Base-by-base conservation (phyloP, 768 basidiomycete genomes). In the Lactarius tabidus region DNA sequence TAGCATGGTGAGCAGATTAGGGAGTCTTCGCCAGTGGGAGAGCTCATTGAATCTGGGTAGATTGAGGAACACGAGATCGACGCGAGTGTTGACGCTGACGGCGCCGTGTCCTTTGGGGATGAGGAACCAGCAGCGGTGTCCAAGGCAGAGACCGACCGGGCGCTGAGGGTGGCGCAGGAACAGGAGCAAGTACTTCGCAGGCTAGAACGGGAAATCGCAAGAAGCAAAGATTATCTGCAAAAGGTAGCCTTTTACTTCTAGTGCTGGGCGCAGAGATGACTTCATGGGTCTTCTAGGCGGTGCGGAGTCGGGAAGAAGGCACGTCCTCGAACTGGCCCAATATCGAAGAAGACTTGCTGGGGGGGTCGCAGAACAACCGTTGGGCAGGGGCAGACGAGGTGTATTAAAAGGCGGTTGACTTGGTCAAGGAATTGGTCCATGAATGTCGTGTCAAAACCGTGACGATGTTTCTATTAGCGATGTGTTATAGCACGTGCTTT, bases 11-110 rank as follows among this genome's bases (percentile, higher is more conserved):
- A 71, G 31, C 12, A 31, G 20, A 51, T 28, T n/a, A n/a, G n/a
- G n/a, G n/a, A n/a, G 55, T 28, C 26, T 15, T 4, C 9, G 1
- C 48, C 26, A 20, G 8, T 14, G 31, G 28, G 39, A 29, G 31
- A 36, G 38, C 59, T 65, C 1, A 60, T 29, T 12, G 14, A 12
- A 23, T 43, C 3, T n/a, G 12, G 41, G 10, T 68, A 92, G 91
- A 89, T 93, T 68, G 87, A 88, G 71, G 78, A 81, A 0, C 80
- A 79, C 62, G 88, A 91, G 66, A 87, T 94, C 67, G 81, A 80
- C 26, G 91, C 90, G 0, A 81, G 80, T 45, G 82, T 94, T 38
- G 85, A 86, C 2, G 81, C 82, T 1, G 80, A 84, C 59, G 88
- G 84, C 6, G 89, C 88, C 0, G 90, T 94, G 23, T 86, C 86